Evolutionary conservation across 2,329 filamentous ascomycete species (phyloP).

Genomic region (Hypoxylon sp.): DNA sequence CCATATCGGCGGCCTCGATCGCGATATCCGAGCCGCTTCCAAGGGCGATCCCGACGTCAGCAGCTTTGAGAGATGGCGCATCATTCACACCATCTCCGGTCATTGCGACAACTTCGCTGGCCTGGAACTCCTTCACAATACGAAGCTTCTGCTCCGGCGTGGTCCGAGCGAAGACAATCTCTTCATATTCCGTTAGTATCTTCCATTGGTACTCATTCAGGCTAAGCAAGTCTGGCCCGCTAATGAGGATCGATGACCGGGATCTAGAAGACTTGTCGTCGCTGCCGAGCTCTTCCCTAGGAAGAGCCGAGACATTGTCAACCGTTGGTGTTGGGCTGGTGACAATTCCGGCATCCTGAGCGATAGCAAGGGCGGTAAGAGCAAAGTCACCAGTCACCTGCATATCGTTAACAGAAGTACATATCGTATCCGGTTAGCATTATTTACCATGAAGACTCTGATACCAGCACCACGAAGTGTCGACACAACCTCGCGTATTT

Average conservation of each 20-base stretch:
- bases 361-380: conserved; percentile 80
- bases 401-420: conserved; percentile 16
- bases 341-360: conserved; percentile 79
- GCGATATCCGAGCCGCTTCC: conserved; percentile 87
- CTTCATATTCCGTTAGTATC: conserved; percentile 73
- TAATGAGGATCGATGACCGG: conserved; percentile 71
- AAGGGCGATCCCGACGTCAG: conserved; percentile 87
- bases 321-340: conserved; percentile 65
- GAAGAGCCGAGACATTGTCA: conserved; percentile 68
- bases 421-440: not conserved
- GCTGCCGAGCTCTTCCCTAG: conserved; percentile 53
- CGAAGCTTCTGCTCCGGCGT: conserved; percentile 85
- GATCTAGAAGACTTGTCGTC: conserved; percentile 47
- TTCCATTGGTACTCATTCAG: conserved; percentile 80
- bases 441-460: conserved; percentile 79
- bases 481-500: conserved; percentile 77
- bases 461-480: conserved; percentile 79
- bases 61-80: conserved; percentile 82
- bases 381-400: conserved; percentile 82
- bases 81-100: conserved; percentile 92
- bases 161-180: conserved; percentile 82
- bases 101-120: conserved; percentile 80
- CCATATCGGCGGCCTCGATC: conserved; percentile 84
- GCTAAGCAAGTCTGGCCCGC: conserved; percentile 74
- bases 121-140: conserved; percentile 82